Evolutionary conservation across 768 basidiomycete genomes (phyloP).

Genomic region (Neoboletus magnificus): DNA sequence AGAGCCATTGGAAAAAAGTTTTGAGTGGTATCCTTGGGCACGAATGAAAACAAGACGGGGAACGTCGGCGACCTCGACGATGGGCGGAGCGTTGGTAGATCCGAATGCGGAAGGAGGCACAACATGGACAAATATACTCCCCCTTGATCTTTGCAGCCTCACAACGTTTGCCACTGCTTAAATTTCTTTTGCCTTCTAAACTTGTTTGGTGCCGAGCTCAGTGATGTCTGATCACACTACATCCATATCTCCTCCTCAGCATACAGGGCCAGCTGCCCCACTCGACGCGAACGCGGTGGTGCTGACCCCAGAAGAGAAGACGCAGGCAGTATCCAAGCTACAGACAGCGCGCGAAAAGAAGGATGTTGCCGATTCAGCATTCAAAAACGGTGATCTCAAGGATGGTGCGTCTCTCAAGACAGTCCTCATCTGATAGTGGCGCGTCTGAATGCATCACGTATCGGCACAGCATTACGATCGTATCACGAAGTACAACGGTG

Average conservation of each 20-base stretch:
- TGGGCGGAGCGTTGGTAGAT: background rate
- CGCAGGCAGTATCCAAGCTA: conserved; percentile 48
- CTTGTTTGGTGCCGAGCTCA: background rate
- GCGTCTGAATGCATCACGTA: background rate
- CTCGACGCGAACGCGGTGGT: conserved; percentile 22
- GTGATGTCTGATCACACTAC: conserved; percentile 17
- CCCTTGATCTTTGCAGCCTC: background rate
- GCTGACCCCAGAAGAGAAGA: conserved; percentile 18
- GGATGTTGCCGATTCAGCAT: conserved; percentile 61
- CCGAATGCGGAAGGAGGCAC: conserved; percentile 14
- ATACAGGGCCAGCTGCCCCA: background rate
- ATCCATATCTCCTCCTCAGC: conserved; percentile 2
- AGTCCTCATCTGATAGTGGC: background rate
- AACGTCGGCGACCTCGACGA: conserved; percentile 4
- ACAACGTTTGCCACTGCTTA: background rate
- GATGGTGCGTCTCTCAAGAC: conserved; percentile 43
- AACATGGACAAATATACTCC: conserved; percentile 27
- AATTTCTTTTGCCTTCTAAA: background rate
- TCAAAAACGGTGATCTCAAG: conserved; percentile 61
- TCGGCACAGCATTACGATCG: conserved; percentile 52
- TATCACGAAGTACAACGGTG: conserved; percentile 65
- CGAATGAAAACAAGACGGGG: conserved; percentile 4
- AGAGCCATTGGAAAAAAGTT: conserved; percentile 50
- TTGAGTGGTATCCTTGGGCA: background rate
- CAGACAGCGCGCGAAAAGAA: conserved; percentile 64